These are phyloP conservation scores for Calendula officinalis DNA, from an alignment of 129 eudicot species.

Conservation along the genomic window DNA sequence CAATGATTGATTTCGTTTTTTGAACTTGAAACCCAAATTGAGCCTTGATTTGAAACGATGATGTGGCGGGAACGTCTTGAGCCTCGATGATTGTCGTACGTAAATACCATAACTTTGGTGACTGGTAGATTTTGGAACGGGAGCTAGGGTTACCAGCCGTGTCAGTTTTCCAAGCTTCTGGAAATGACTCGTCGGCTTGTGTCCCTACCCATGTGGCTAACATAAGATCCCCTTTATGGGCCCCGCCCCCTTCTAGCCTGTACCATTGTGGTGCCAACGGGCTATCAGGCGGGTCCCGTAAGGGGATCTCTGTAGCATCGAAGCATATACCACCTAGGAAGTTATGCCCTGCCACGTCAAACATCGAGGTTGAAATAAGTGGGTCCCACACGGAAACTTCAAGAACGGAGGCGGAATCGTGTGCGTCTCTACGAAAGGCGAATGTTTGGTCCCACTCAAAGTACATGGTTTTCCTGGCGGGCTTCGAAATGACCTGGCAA, in stretches of 20 bases:
- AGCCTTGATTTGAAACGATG: conserved; percentile 61
- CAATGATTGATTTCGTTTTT: conserved; percentile 48
- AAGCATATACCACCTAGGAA: conserved; percentile 93
- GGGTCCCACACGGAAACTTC: conserved; percentile 96
- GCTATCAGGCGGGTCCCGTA: conserved; percentile 97
- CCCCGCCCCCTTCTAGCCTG: conserved; percentile 90
- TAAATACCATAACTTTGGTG: conserved; percentile 89
- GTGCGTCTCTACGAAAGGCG: conserved; percentile 61
- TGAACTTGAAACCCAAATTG: conserved; percentile 81
- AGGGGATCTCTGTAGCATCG: conserved; percentile 72
- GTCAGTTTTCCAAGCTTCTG: conserved; percentile 94
- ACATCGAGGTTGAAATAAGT: conserved; percentile 31
- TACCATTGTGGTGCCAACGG: conserved; percentile 99
- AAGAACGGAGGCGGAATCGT: conserved; percentile 60
- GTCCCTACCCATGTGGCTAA: conserved; percentile 97
- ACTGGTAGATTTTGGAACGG: conserved; percentile 71
- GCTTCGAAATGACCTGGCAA: conserved; percentile 58
- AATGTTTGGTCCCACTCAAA: conserved; percentile 99
- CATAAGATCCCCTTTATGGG: conserved; percentile 82
- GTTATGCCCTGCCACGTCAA: conserved; percentile 54
- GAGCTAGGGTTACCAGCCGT: conserved; percentile 65
- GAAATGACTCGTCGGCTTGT: conserved; percentile 93
- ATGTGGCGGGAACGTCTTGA: conserved; percentile 54
- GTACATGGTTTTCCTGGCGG: conserved; percentile 57
- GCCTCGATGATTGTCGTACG: conserved; percentile 71